Evolutionary conservation across 768 basidiomycete species (phyloP), one percentile per base, ranked within the genome.

Genomic region (Ramaria rubella): DNA sequence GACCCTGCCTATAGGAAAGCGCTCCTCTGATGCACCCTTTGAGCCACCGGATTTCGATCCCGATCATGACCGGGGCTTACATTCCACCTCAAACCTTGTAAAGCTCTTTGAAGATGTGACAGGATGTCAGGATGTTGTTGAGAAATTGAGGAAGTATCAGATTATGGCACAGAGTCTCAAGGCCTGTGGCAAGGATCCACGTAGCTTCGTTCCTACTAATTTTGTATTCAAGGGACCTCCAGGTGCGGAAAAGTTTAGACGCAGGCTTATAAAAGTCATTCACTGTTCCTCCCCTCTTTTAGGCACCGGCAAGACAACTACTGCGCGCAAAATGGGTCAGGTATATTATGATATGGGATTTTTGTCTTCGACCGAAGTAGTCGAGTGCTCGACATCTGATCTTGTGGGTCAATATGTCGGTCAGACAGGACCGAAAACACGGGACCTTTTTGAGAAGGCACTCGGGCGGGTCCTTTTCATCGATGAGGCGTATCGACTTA

Each of bases 221-320:
- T 87, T 86, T 49, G 69, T 87, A 2, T 86, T 87, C 74, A 86
- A 83, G 61, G 85, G 86, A 0, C 86, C 85, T 5, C 86, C 85
- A 58, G 85, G 80, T 83, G 63, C 62, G 72, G 64, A 19, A 1
- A 42, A 30, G n/a, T 45, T 14, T 38, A 45, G 23, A 1, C 17
- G 21, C 43, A 38, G 42, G n/a, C n/a, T 57, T 19, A 52, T 2
- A 36, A n/a, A n/a, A n/a, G n/a, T n/a, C n/a, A n/a, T 12, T 11
- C 11, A 4, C n/a, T n/a, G n/a, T n/a, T n/a, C n/a, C n/a, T n/a
- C n/a, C n/a, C n/a, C n/a, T 26, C 17, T 26, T 15, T 17, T 14
- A 83, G 83, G 83, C 3, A 83, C 82, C 0, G 82, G 83, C 15
- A 84, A 84, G 56, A 84, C 83, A 1, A 84, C 82, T 0, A 75